These are phyloP conservation scores for Rubia balearica DNA, from an alignment of 305 asterid species.

Conservation along the genomic window DNA sequence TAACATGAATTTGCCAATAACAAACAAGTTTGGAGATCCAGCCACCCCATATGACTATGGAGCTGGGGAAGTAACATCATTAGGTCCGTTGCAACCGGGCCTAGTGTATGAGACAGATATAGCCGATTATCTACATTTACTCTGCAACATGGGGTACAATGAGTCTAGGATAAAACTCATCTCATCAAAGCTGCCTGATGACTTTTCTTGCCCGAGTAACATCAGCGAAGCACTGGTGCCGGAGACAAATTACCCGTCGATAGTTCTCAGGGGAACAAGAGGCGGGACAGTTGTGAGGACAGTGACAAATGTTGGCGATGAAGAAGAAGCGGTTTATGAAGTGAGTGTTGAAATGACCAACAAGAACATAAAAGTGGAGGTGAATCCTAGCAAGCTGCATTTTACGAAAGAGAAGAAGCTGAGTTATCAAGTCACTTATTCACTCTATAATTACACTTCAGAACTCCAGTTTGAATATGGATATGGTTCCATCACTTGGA, in stretches of 20 bases:
- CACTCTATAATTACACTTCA: not conserved
- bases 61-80: conserved; percentile 55
- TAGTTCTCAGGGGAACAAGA: conserved; percentile 39
- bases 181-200: conserved; percentile 19
- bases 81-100: conserved; percentile 59
- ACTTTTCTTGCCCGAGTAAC: conserved; percentile 32
- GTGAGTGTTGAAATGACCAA: conserved; percentile 38
- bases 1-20: conserved; percentile 33
- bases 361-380: conserved; percentile 36
- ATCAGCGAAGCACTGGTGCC: conserved; percentile 18
- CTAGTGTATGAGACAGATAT: conserved; percentile 63
- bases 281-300: conserved; percentile 40
- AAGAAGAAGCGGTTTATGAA: conserved; percentile 46
- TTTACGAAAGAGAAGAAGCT: conserved; percentile 42
- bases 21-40: conserved; percentile 26
- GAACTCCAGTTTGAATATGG: conserved; percentile 23
- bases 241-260: conserved; percentile 76
- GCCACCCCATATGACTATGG: conserved; percentile 48
- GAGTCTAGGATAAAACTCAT: conserved; percentile 37
- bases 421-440: conserved; percentile 47
- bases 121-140: conserved; percentile 44
- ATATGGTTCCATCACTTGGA: conserved; percentile 84
- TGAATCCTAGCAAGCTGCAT: conserved; percentile 48
- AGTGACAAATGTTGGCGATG: conserved; percentile 53
- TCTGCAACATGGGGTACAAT: conserved; percentile 54